Evolutionary conservation across 768 basidiomycete species (phyloP), one percentile per base, ranked within the genome.

Genomic region (Cubamyces lactineus): DNA sequence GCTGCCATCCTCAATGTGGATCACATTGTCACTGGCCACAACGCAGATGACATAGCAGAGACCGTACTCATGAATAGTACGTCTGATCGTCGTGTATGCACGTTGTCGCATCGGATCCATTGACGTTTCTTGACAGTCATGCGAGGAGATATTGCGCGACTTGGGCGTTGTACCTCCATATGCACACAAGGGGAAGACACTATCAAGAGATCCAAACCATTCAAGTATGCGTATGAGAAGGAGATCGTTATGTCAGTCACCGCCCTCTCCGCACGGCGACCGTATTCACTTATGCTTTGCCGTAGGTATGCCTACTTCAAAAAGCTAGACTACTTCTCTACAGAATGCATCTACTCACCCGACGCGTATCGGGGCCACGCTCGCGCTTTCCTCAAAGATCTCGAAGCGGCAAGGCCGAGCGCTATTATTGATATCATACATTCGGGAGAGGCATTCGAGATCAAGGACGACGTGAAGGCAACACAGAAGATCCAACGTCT

Each of bases 211-310:
- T 95, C 92, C 51, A 99, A 99, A 76, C 97, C 97, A n/a, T 98
- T 99, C 83, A 98, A 98, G 73, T 99, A 98, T 71, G 90, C 94
- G 0, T 98, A 98, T 69, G 97, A 99, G 79, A 99, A 99, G 77
- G 97, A 99, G 77, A 98, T 99, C 34, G 97, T 99, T 64, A 98
- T 99, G 97, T 94, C 67, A 65, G 84, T 75, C 26, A n/a, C 38
- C 46, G 42, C 13, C n/a, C 23, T 26, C 17, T 43, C 8, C 23
- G 7, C 7, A 28, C 21, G 2, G 17, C 17, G 1, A 51, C 16
- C 23, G 24, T 5, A 2, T 21, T 40, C 16, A 49, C 12, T 42
- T 24, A 34, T 24, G 5, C 5, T 21, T 12, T 24, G 26, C 2
- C 16, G 4, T 69, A 96, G 94, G 94, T 98, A 98, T 74, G 96